Base-by-base conservation (phyloP, 2,329 filamentous ascomycete genomes). In the Sphaerulina musiva region DNA sequence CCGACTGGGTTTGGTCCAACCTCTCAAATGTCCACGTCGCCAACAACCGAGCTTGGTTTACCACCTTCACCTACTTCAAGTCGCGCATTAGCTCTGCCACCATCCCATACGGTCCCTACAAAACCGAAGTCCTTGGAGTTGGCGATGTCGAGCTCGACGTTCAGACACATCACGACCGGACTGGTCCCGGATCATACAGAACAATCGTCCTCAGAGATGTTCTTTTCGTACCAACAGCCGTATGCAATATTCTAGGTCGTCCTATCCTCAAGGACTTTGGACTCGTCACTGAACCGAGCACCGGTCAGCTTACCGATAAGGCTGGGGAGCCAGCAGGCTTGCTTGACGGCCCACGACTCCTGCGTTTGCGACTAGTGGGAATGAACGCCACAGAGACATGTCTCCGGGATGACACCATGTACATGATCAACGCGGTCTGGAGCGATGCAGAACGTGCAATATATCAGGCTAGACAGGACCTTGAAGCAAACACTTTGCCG, bases 31-130 rank as follows among this genome's bases (percentile, higher is more conserved):
- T 59, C 11, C 60, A 62, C 45, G 44, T 60, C 40, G 59, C 59
- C 39, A 61, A 56, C 40, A 41, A 61, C 41, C 60, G 59, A 10
- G 59, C 59, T 29, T 61, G 59, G 59, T 64, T 62, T 43, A 52
- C 48, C 7, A 48, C 17, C 14, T 51, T 51, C 55, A 44, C 42
- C 1, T 5, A 47, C n/a, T 32, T 50, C 26, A 26, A 34, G 12
- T 54, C 51, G 14, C 36, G 14, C 12, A 32, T 29, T 9, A 20
- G 38, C 12, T 36, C 34, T 23, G 5, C n/a, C 10, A 17, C 29
- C 14, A 14, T 38, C 14, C 6, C 4, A 7, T 2, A 17, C 14
- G 14, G 14, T 1, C 14, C 14, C 11, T 23, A 2, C 10, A 40
- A 20, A 11, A 12, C 6, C 1, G 42, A 48, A 26, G 23, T 48